Percentiles rank a stretch among this genome's conserved stretches.
phyloP scores from a whole-genome alignment of 2,329 filamentous ascomycete species.

The Elsinoe fawcettii region DNA sequence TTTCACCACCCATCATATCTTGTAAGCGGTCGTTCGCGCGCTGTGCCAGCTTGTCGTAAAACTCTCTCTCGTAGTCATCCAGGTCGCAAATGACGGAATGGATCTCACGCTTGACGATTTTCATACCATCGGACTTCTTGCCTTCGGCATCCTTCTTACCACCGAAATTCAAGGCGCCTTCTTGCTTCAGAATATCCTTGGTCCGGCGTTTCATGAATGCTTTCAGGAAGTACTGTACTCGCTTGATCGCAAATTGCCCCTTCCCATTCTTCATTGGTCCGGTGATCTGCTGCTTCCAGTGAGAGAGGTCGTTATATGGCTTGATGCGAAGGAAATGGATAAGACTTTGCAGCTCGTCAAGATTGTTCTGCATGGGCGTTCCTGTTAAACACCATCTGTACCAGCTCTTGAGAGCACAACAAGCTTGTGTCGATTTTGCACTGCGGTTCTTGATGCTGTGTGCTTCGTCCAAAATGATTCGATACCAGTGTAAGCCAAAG shows the following conservation, averaged over 20 bases:
- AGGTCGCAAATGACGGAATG: constrained; percentile 72
- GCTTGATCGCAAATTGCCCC: constrained; percentile 78
- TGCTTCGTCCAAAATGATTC: constrained; percentile 89
- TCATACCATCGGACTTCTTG: constrained; percentile 60
- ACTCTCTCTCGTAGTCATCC: constrained; percentile 68
- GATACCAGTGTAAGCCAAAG: constrained; percentile 90
- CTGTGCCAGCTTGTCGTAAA: constrained; percentile 76
- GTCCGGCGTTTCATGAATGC: constrained; percentile 99
- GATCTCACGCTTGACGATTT: constrained; percentile 85
- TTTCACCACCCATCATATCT: constrained; percentile 73
- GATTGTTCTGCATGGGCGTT: constrained; percentile 96
- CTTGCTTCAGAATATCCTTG: constrained; percentile 89
- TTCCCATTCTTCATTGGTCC: constrained; percentile 81
- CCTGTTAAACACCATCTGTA: constrained; percentile 96
- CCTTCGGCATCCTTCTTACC: constrained; percentile 54
- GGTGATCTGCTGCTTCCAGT: constrained; percentile 90
- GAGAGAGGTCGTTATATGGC: constrained; percentile 75
- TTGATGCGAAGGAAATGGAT: constrained; percentile 88
- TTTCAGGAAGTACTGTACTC: constrained; percentile 74
- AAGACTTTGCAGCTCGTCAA: constrained; percentile 90
- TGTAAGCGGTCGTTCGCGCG: constrained; percentile 81
- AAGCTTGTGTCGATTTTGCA: constrained; percentile 88
- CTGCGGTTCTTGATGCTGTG: constrained; percentile 98
- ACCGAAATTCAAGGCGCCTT: constrained; percentile 70
- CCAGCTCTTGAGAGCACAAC: constrained; percentile 72